Base-by-base conservation (phyloP, 495 filamentous ascomycete genomes). In the Podospora appendiculata region DNA sequence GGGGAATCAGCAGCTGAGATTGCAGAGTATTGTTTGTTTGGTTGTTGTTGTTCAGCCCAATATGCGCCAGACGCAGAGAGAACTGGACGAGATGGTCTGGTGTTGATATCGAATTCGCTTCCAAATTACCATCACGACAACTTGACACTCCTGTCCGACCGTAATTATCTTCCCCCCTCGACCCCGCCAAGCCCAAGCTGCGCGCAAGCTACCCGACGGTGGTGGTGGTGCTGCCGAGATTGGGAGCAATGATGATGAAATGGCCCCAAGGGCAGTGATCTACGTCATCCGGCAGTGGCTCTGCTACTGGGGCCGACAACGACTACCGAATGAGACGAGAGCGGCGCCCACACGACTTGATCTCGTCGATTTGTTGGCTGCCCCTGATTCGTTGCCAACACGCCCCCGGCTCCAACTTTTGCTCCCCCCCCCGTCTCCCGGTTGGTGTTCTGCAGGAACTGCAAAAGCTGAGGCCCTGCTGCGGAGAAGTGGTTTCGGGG, bases 211-310 rank as follows among this genome's bases (percentile, higher is more conserved):
- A 6, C 42, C 42, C 8, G 42, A 45, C 25, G 8, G 18, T 32
- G 3, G 10, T 6, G 2, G 17, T 13, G 42, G 12, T 45, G 42
- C 19, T 45, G 36, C 36, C 36, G 36, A 38, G 13, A 38, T 11
- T 38, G 36, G 36, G 44, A 46, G 33, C 32, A 9, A 25, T 32
- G 44, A 18, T 34, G 32, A 42, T 43, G 41, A 43, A 43, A 43
- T 46, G 25, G 11, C 25, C 25, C 25, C 25, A 38, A 38, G 50
- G 42, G 32, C 32, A 35, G 25, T 51, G 39, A 32, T 36, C 50
- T 52, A 52, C 50, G 50, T 52, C 50, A 52, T 52, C 32, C 32
- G 32, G 50, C 50, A 52, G 42, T 38, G 46, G 32, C 36, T 14
- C 35, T 18, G 36, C 36, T 38, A 8, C 36, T 38, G 36, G 36